phyloP scores from a whole-genome alignment of 305 asterid species.

The Coffea humblotiana region DNA sequence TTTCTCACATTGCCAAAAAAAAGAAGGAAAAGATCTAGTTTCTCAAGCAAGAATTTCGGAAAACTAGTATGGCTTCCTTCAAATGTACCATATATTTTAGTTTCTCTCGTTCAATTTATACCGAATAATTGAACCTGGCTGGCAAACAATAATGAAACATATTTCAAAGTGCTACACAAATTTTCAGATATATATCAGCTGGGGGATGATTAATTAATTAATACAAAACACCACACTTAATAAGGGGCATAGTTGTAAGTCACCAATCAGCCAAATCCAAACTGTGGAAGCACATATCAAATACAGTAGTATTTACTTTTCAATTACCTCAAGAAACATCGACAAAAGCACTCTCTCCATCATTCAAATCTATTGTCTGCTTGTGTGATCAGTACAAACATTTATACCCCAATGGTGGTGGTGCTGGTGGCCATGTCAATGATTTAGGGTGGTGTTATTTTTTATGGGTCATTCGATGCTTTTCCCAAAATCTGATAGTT shows the following conservation, averaged over 20 bases:
- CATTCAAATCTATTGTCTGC: slow-evolving; percentile 15
- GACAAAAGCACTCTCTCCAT: slow-evolving; percentile 15
- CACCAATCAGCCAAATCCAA: not conserved
- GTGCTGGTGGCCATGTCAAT: slow-evolving; percentile 11
- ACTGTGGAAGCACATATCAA: not conserved
- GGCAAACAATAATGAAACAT: not conserved
- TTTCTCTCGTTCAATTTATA: not conserved
- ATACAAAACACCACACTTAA: too few species aligned
- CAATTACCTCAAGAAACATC: not conserved
- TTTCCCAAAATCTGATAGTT: slow-evolving; percentile 39
- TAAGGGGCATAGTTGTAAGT: not conserved
- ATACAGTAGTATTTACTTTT: not conserved
- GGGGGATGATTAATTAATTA: not conserved
- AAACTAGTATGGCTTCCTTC: not conserved
- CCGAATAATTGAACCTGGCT: not conserved
- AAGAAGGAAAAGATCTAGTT: not conserved
- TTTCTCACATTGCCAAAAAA: not conserved
- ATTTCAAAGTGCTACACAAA: not conserved
- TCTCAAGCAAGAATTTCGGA: not conserved
- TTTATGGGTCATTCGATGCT: slow-evolving; percentile 23
- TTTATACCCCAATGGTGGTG: slow-evolving; percentile 1
- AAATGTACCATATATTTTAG: not conserved
- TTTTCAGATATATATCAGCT: not conserved
- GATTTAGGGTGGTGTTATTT: slow-evolving; percentile 8
- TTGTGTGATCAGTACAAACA: slow-evolving; percentile 6